These are phyloP conservation scores for Fusarium ramigenum DNA, from an alignment of 2,329 filamentous ascomycete genomes.

Conservation along the genomic window DNA sequence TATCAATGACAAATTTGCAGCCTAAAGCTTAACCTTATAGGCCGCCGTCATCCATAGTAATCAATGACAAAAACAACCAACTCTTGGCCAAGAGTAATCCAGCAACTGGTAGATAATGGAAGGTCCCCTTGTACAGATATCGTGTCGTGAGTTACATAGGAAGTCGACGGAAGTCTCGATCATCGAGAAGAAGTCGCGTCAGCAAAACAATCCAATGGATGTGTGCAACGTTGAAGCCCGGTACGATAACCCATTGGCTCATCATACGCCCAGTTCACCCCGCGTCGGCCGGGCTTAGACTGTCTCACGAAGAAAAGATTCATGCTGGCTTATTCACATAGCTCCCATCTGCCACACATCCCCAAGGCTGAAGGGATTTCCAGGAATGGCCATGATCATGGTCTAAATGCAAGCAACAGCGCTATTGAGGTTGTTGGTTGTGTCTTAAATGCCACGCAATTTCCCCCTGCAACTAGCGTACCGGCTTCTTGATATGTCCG, in stretches of 20 bases:
- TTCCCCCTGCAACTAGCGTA: slow-evolving; percentile 24
- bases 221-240: slow-evolving; percentile 28
- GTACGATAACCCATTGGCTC: slow-evolving; percentile 16
- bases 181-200: slow-evolving; percentile 1
- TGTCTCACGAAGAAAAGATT: neutral
- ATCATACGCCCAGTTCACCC: slow-evolving; percentile 11
- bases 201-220: slow-evolving; percentile 3
- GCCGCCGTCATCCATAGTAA: too few species aligned
- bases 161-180: neutral
- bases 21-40: too few species aligned
- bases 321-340: neutral
- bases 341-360: slow-evolving; percentile 12
- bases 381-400: neutral
- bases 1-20: slow-evolving; percentile 8
- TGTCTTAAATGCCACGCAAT: slow-evolving; percentile 27
- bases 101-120: neutral
- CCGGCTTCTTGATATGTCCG: neutral
- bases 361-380: slow-evolving; percentile 13
- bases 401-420: slow-evolving; percentile 2
- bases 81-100: slow-evolving; percentile 5
- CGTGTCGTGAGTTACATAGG: neutral
- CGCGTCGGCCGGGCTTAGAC: slow-evolving; percentile 1
- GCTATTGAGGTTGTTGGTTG: slow-evolving; percentile 5
- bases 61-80: slow-evolving; percentile 14
- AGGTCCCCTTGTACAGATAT: neutral